Evolutionary conservation across 164 flowering plant species (phyloP), one percentile per base, ranked within the genome.

Genomic region (Tinospora cordifolia): DNA sequence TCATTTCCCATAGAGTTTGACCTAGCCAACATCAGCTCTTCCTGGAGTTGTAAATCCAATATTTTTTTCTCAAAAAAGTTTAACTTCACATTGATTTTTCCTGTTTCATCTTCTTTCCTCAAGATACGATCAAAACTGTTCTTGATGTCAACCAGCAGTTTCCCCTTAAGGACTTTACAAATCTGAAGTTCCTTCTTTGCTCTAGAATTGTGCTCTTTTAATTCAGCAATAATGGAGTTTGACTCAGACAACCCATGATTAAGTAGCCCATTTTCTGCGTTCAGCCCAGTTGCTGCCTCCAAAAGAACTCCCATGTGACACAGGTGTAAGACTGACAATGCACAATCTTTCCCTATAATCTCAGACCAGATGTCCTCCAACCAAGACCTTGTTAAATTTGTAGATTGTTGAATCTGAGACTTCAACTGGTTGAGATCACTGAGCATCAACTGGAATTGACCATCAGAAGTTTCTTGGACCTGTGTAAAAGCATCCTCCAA

Each of bases 361-460:
- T 92, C 94, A n/a, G 93, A 87, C 93, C 93, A 94, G 46, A 87
- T 74, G 24, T 92, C 92, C 80, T 90, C 98, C 46, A 92, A 86
- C 78, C 84, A 85, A 72, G 88, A 82, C 71, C 79, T 77, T 62
- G 81, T 78, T 39, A 81, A 74, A 72, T 78, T 82, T 17, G 76
- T 76, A 3, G 87, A 83, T 41, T 79, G 72, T 11, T 79, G 66
- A 73, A 90, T 22, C 71, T 80, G 78, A 71, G 83, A 76, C 77
- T 87, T 92, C 65, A 89, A 19, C 72, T 67, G 44, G 36, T 74
- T 67, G 46, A 87, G 73, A 54, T 92, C 98, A 74, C 46, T 38
- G 51, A 79, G 60, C 39, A 86, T 49, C 34, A 85, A 76, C 74
- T 63, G 66, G 40, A 87, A 81, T 54, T 78, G 84, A 59, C 85